Conservation (phyloP, 2,329 filamentous ascomycete species). For the Beauveria sp. region DNA sequence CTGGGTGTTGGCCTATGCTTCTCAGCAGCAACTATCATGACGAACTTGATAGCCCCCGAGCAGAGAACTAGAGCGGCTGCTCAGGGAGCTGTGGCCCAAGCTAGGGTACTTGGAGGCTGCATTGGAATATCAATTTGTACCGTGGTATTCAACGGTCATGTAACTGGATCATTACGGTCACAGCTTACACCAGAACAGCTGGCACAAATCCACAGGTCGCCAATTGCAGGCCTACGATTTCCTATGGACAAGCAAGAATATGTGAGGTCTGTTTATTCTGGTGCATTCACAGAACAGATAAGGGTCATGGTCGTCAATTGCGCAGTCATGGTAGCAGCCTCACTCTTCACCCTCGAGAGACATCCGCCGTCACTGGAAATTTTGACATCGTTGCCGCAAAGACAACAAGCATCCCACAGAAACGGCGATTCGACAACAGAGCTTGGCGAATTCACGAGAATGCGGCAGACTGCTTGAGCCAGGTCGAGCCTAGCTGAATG, state of each 20-base stretch:
- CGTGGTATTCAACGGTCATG: slow-evolving; percentile 45
- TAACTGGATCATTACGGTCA: slow-evolving; percentile 29
- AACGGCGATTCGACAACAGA: slow-evolving; percentile 32
- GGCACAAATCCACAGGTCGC: slow-evolving; percentile 36
- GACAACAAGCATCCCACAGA: slow-evolving; percentile 20
- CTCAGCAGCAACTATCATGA: slow-evolving; percentile 49
- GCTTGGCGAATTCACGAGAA: slow-evolving; percentile 23
- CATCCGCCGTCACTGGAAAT: slow-evolving; percentile 29
- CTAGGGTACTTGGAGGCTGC: slow-evolving; percentile 51
- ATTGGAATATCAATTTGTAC: slow-evolving; percentile 52
- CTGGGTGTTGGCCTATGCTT: slow-evolving; percentile 52
- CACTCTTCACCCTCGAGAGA: slow-evolving; percentile 36
- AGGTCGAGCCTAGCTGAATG: neutral
- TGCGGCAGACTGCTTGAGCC: slow-evolving; percentile 3
- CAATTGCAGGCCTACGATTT: slow-evolving; percentile 29
- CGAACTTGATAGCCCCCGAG: slow-evolving; percentile 41
- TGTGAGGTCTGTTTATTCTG: slow-evolving; percentile 35
- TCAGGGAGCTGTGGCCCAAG: slow-evolving; percentile 52
- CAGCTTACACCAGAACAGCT: slow-evolving; percentile 30
- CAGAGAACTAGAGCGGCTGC: slow-evolving; percentile 46
- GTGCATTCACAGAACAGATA: slow-evolving; percentile 38
- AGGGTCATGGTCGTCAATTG: slow-evolving; percentile 38
- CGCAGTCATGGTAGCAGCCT: slow-evolving; percentile 34
- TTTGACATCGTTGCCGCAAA: slow-evolving; percentile 23
- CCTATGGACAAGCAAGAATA: slow-evolving; percentile 23